These are phyloP conservation scores for Aegilops longissima DNA, from an alignment of 176 grass and related monocot genomes.

Conservation along the genomic window DNA sequence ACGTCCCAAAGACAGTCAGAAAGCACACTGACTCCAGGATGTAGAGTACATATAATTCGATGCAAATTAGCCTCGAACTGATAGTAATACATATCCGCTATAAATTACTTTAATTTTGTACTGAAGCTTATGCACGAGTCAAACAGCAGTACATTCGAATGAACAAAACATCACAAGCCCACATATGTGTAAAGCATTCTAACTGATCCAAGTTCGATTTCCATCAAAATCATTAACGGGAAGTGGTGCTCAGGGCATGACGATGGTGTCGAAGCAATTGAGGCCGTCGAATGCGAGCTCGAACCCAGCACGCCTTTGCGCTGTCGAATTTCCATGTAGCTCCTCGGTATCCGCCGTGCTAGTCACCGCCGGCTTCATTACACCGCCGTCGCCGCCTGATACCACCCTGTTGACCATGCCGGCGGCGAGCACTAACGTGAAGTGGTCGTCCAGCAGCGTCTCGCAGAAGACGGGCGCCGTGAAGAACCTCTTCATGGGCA, in stretches of 20 bases:
- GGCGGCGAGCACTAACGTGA: background rate
- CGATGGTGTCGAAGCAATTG: constrained; percentile 23
- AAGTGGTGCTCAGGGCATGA: background rate
- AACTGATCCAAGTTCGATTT: background rate
- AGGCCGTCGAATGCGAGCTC: constrained; percentile 3
- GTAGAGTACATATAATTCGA: too few species aligned
- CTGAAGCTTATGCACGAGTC: too few species aligned
- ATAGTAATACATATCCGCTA: too few species aligned
- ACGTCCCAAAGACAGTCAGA: too few species aligned
- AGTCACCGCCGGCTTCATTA: too few species aligned
- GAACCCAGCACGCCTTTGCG: background rate
- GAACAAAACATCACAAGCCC: too few species aligned
- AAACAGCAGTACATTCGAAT: too few species aligned
- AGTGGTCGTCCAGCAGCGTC: background rate
- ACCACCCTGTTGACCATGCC: background rate
- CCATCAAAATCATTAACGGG: background rate
- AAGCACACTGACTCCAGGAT: too few species aligned
- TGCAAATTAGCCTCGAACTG: too few species aligned
- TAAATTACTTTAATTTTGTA: too few species aligned
- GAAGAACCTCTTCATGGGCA: constrained; percentile 17
- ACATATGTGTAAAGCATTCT: background rate
- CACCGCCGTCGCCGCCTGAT: too few species aligned
- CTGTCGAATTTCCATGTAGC: background rate
- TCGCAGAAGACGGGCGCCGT: constrained; percentile 20
- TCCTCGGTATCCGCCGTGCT: background rate